These are phyloP conservation scores for Acanthamoeba culbertsoni DNA, from an alignment of 208 protist species.

Conservation along the genomic window DNA sequence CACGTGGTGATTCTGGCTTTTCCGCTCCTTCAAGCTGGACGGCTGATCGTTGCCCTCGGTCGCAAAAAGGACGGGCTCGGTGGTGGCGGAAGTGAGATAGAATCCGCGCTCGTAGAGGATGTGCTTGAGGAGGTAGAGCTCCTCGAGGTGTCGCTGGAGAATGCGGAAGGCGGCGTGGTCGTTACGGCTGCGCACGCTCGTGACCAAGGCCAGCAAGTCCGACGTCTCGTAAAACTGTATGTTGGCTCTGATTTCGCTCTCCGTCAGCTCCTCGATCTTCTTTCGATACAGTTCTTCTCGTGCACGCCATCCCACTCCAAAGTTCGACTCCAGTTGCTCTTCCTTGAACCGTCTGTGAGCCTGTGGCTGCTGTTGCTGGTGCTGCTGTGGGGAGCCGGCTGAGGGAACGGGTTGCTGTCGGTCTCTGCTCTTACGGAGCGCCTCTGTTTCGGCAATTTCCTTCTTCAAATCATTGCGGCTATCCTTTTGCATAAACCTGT, in stretches of 20 bases:
- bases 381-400: too few relatives aligned
- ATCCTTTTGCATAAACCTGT: constrained; percentile 51
- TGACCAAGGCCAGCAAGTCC: background rate
- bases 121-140: constrained; percentile 58
- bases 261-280: constrained; percentile 34
- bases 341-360: background rate
- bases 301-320: background rate
- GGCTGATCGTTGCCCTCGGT: background rate
- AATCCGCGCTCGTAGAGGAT: constrained; percentile 56
- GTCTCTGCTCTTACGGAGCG: background rate
- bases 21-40: background rate
- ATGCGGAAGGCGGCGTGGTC: constrained; percentile 58
- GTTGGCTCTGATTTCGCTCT: constrained; percentile 30
- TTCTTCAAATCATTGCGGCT: constrained; percentile 15
- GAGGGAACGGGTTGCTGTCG: background rate
- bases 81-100: constrained; percentile 10
- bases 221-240: constrained; percentile 56
- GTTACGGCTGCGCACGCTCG: constrained; percentile 3
- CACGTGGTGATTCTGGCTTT: background rate
- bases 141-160: constrained; percentile 49
- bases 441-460: background rate
- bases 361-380: background rate
- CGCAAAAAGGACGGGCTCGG: background rate
- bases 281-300: constrained; percentile 37
- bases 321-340: background rate